Conservation (phyloP, 2,329 filamentous ascomycete genomes). For the Pyrenophora teres region DNA sequence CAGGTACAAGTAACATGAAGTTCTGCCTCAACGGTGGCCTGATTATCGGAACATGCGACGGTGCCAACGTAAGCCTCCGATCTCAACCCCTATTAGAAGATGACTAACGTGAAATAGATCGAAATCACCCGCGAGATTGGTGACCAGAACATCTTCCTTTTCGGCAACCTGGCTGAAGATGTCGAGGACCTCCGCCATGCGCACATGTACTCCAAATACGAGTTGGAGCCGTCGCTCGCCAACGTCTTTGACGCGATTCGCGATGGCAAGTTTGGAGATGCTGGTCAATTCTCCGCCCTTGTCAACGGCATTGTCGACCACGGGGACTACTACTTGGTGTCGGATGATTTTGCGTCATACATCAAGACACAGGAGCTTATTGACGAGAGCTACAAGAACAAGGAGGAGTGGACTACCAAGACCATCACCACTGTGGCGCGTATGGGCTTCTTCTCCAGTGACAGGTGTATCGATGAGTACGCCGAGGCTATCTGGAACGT, state of each 20-base stretch:
- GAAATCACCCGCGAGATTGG: slow-evolving; percentile 97
- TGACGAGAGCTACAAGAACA: slow-evolving; percentile 88
- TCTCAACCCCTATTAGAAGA: background rate
- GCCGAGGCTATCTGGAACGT: slow-evolving; percentile 97
- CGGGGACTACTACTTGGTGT: slow-evolving; percentile 96
- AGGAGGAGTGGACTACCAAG: slow-evolving; percentile 91
- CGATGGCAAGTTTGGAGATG: slow-evolving; percentile 78
- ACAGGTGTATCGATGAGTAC: slow-evolving; percentile 96
- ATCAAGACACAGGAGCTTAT: slow-evolving; percentile 88
- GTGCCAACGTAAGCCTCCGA: slow-evolving; percentile 77
- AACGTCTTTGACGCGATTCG: slow-evolving; percentile 86
- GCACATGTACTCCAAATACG: slow-evolving; percentile 81
- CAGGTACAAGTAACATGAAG: slow-evolving; percentile 98
- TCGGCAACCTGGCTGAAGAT: slow-evolving; percentile 93
- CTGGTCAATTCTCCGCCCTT: slow-evolving; percentile 78
- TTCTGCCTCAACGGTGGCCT: slow-evolving; percentile 97
- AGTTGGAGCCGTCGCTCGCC: slow-evolving; percentile 74
- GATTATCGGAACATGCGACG: slow-evolving; percentile 97
- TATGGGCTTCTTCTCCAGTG: slow-evolving; percentile 97
- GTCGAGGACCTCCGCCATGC: slow-evolving; percentile 93
- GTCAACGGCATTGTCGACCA: slow-evolving; percentile 86
- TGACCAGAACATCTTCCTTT: slow-evolving; percentile 97
- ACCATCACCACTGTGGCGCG: slow-evolving; percentile 83
- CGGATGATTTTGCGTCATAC: slow-evolving; percentile 96
- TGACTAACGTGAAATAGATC: slow-evolving; percentile 60